Percentiles rank a stretch among this genome's conserved stretches.
phyloP scores from a whole-genome alignment of 108 stramenopile genomes.

The Fistulifera pelliculosa region DNA sequence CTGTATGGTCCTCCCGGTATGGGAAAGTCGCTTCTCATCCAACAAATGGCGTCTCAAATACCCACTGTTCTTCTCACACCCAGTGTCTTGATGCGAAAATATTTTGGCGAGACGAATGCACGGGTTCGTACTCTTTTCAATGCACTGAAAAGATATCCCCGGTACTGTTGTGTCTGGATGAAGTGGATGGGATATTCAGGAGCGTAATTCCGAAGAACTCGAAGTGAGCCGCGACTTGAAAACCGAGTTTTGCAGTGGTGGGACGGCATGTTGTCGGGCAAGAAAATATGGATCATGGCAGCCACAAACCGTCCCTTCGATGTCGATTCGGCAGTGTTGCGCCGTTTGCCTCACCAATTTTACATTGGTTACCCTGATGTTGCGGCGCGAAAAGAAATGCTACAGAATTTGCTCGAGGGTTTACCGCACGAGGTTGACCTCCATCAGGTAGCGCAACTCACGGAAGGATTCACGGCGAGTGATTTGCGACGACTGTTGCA shows the following conservation, averaged over 20 bases:
- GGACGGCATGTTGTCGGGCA: constrained; percentile 39
- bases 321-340: constrained; percentile 84
- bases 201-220: constrained; percentile 72
- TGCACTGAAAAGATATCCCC: constrained; percentile 56
- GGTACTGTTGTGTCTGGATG: constrained; percentile 87
- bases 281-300: constrained; percentile 47
- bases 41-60: constrained; percentile 76
- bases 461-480: constrained; percentile 56
- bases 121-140: constrained; percentile 89
- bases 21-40: constrained; percentile 81
- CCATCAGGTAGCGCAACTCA: constrained; percentile 23
- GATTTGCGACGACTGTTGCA: constrained; percentile 67
- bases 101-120: constrained; percentile 89
- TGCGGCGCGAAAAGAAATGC: constrained; percentile 51
- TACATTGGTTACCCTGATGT: constrained; percentile 81
- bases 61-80: constrained; percentile 88
- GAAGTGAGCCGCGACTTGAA: constrained; percentile 89
- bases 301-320: constrained; percentile 96
- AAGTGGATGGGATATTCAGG: constrained; percentile 86
- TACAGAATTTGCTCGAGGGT: constrained; percentile 30
- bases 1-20: constrained; percentile 93
- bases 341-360: constrained; percentile 74
- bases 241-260: constrained; percentile 95
- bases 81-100: constrained; percentile 81
- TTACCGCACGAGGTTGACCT: constrained; percentile 22